Base-by-base conservation (phyloP, 2,329 filamentous ascomycete species). In the Pseudogymnoascus sp. region DNA sequence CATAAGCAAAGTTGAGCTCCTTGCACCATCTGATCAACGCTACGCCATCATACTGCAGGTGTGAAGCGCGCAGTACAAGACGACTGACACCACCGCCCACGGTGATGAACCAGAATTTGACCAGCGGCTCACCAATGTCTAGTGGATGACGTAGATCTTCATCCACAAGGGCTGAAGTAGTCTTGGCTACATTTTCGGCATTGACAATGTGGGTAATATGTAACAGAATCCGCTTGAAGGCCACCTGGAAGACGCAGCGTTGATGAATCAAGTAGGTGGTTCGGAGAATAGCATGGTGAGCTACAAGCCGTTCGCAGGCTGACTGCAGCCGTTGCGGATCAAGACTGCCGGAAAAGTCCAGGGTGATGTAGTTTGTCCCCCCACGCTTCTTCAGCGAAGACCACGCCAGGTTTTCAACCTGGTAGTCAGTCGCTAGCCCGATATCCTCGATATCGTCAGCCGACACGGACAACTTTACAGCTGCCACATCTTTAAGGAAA, bases 371-470 rank as follows among this genome's bases (percentile, higher is more conserved):
- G 36, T 67, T 66, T 23, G 31, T 61, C 12, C 43, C 62, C 5
- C 65, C 61, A 18, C 63, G 59, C 62, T 42, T 59, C 12, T 56
- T 42, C 18, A 65, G 25, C 3, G 49, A 59, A 2, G 59, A 61
- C 21, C 46, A 37, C 4, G 36, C 36, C 16, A 65, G 21, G 21
- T 59, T 42, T 62, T 56, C 63, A 1, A 31, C 12, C 40, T 67
- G 66, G 21, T 60, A 66, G 28, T 65, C 62, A 6, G 65, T 65
- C 8, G 59, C 65, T 28, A 37, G n/a, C 18, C 63, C 25, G 7
- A 67, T n/a, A 40, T 66, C 64, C 56, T 65, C 65, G 16, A 65
- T 56, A n/a, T 43, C 40, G 11, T 40, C 40, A 31, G 3, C 28
- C 28, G 28, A 31, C 28, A 31, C 28, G 28, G 28, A 31, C 28